phyloP scores from a whole-genome alignment of 2,329 filamentous ascomycete species.

The Botrytis medusae region DNA sequence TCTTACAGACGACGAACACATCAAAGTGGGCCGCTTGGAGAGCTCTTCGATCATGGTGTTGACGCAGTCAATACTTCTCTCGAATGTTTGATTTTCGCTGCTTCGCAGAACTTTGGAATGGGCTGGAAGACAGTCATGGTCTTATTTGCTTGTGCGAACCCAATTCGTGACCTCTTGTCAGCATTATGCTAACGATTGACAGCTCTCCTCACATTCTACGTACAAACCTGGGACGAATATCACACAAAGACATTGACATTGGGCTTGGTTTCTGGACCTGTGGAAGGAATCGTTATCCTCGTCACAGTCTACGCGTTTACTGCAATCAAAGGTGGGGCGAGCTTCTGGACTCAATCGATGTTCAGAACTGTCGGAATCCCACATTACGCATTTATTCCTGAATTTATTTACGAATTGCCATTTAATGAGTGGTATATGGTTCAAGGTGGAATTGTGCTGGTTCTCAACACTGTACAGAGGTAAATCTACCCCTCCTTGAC shows the following conservation, averaged over 20 bases:
- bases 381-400: conserved; percentile 62
- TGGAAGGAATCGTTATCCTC: conserved; percentile 88
- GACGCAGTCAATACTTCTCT: conserved; percentile 96
- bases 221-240: conserved; percentile 99
- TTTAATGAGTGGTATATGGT: conserved; percentile 94
- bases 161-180: background rate
- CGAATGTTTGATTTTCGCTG: conserved; percentile 88
- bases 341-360: conserved; percentile 86
- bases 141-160: conserved; percentile 72
- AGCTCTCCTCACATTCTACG: conserved; percentile 94
- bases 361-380: conserved; percentile 75
- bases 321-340: conserved; percentile 79
- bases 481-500: conserved; percentile 24
- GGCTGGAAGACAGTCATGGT: conserved; percentile 83
- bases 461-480: conserved; percentile 80
- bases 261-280: conserved; percentile 87
- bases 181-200: conserved; percentile 23
- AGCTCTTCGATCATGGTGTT: conserved; percentile 96
- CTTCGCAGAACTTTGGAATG: conserved; percentile 89
- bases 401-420: conserved; percentile 71
- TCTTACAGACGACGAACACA: conserved; percentile 67
- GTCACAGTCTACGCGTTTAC: conserved; percentile 81
- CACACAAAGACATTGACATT: conserved; percentile 95
- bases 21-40: conserved; percentile 90
- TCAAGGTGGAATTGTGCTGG: conserved; percentile 77